Evolutionary conservation across 2,329 filamentous ascomycete genomes (phyloP), one percentile per base, ranked within the genome.

Genomic region (Falciphora oryzae): DNA sequence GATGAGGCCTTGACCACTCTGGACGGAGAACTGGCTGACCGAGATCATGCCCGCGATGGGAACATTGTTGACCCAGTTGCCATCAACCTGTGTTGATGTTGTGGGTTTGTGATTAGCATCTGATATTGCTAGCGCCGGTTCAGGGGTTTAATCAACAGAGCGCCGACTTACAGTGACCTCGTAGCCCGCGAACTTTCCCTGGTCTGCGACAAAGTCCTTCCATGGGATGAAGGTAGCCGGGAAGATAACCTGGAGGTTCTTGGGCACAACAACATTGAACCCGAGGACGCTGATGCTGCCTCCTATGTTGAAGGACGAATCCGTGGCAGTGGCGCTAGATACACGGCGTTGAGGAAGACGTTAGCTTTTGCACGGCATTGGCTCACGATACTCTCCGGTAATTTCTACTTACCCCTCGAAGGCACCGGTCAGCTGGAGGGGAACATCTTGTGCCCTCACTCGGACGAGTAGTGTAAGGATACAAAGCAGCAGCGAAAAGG

Each of bases 201-300:
- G 31, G 25, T 32, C 32, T n/a, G 8, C 32, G 27, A 44, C 59
- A 22, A 61, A 61, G 32, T 35, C 59, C n/a, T 61, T 61, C 31
- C 31, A 61, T 4, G 35, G 59, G 3, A 61, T 32, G 16, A 50
- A 61, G 22, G 59, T 61, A 16, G 59, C 59, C 22, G 59, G 59
- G 27, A 61, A 61, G 59, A 16, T 32, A 18, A 61, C 59, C 25
- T 61, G 59, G 31, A 35, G 59, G 32, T 61, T 44, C 59, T 44
- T 25, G 32, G 59, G 59, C 3, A 61, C 59, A 28, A 38, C 38
- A 32, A 61, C 59, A 10, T n/a, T 38, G 32, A 35, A 32, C 1
- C 59, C 59, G 14, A 61, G 38, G 2, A 61, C 31, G 4, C 7
- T 50, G 3, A 61, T 32, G 4, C 27, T 38, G 3, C 59, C 59